These are phyloP conservation scores for Lasiosphaeria ovina DNA, from an alignment of 495 filamentous ascomycete species.

Conservation along the genomic window DNA sequence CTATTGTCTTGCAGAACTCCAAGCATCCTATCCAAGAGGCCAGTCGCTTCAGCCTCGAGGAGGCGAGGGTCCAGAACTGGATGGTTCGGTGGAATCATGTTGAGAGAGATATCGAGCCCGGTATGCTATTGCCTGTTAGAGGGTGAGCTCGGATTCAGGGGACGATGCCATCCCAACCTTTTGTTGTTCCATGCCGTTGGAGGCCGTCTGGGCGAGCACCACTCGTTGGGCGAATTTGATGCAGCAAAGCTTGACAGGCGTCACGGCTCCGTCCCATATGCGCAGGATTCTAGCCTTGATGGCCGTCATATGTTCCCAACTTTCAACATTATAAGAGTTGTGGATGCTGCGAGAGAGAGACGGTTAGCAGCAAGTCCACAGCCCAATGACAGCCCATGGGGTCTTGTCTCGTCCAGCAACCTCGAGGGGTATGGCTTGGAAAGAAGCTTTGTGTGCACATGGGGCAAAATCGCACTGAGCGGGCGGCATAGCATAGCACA, in stretches of 20 bases:
- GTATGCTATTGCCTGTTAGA: constrained; percentile 60
- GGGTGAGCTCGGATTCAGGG: constrained; percentile 12
- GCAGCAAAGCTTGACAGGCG: constrained; percentile 82
- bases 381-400: not conserved
- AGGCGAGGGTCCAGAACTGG: constrained; percentile 69
- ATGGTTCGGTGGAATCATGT: constrained; percentile 81
- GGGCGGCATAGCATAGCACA: not conserved
- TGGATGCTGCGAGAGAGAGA: constrained; percentile 61
- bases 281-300: constrained; percentile 87
- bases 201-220: constrained; percentile 85
- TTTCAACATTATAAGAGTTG: constrained; percentile 71
- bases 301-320: constrained; percentile 82
- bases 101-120: constrained; percentile 81
- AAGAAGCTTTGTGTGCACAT: not conserved
- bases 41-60: constrained; percentile 87
- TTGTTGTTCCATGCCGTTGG: constrained; percentile 76
- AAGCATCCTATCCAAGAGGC: constrained; percentile 86
- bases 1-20: constrained; percentile 79
- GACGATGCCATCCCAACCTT: constrained; percentile 56
- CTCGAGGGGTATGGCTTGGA: not conserved
- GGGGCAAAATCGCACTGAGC: not conserved
- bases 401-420: not conserved
- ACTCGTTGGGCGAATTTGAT: constrained; percentile 96
- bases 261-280: constrained; percentile 79
- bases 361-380: constrained; percentile 17